Evolutionary conservation across 2,329 filamentous ascomycete species (phyloP).

Genomic region (Scytalidium lignicola): DNA sequence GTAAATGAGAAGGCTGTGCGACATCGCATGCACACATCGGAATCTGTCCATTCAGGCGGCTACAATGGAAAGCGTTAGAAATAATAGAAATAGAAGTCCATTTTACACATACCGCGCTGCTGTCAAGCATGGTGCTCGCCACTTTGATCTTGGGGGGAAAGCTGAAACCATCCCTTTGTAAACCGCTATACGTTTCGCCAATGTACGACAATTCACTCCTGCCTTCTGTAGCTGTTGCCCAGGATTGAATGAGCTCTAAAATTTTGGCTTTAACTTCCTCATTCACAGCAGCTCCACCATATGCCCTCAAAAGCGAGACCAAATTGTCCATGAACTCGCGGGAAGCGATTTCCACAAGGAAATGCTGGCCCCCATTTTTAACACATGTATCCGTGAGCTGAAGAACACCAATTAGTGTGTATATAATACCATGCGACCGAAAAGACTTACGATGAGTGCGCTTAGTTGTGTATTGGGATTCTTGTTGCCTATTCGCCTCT

Average conservation of each 20-base stretch:
- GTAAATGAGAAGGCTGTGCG: constrained; percentile 94
- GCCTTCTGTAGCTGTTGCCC: constrained; percentile 85
- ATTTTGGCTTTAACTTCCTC: constrained; percentile 85
- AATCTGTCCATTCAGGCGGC: constrained; percentile 97
- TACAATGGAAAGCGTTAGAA: constrained; percentile 31
- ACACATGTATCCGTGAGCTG: constrained; percentile 96
- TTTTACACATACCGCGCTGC: constrained; percentile 70
- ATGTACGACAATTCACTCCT: constrained; percentile 81
- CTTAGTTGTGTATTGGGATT: constrained; percentile 96
- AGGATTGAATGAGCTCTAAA: constrained; percentile 86
- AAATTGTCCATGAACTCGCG: constrained; percentile 98
- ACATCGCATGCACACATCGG: constrained; percentile 97
- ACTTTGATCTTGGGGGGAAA: constrained; percentile 86
- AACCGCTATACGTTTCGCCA: constrained; percentile 73
- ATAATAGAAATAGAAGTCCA: background rate
- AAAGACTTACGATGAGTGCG: constrained; percentile 68
- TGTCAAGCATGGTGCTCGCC: constrained; percentile 96
- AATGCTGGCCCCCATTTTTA: constrained; percentile 95
- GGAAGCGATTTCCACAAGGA: constrained; percentile 90
- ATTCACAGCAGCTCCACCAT: constrained; percentile 70
- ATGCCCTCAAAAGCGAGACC: constrained; percentile 79
- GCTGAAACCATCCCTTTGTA: constrained; percentile 80
- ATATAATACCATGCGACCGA: background rate
- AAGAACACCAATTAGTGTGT: constrained; percentile 24
- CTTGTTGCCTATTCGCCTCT: constrained; percentile 90